Percentiles rank a stretch among this genome's conserved stretches.
phyloP scores from a whole-genome alignment of 352 stramenopile genomes.

The Phytopythium kandeliae region DNA sequence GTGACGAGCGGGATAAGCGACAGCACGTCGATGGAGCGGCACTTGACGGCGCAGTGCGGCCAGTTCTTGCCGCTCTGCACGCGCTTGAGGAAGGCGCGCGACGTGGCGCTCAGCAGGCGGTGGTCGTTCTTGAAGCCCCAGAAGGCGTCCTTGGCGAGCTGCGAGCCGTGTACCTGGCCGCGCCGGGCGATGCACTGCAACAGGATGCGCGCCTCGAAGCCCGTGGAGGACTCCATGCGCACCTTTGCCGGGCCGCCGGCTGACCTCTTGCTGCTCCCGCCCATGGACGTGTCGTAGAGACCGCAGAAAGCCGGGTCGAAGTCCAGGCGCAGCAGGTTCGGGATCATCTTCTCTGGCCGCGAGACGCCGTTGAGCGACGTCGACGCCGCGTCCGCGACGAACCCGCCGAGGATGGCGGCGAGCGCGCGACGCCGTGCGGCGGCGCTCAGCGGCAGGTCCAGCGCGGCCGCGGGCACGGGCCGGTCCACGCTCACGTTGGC shows the following conservation, averaged over 20 bases:
- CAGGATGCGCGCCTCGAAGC: conserved; percentile 72
- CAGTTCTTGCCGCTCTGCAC: conserved; percentile 66
- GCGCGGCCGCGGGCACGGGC: conserved; percentile 37
- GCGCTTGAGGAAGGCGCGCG: conserved; percentile 70
- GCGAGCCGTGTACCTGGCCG: conserved; percentile 62
- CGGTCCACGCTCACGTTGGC: conserved; percentile 16
- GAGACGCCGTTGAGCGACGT: conserved; percentile 77
- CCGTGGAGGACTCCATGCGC: conserved; percentile 70
- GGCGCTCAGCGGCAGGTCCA: conserved; percentile 62
- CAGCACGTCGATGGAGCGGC: conserved; percentile 73
- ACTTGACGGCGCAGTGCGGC: conserved; percentile 72
- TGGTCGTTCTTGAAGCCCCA: conserved; percentile 82
- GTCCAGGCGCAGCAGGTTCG: conserved; percentile 61
- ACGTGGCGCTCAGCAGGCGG: conserved; percentile 58
- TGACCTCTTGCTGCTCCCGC: conserved; percentile 23
- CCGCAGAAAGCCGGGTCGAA: conserved; percentile 79
- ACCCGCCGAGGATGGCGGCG: conserved; percentile 64
- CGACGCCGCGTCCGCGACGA: conserved; percentile 72
- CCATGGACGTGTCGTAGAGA: conserved; percentile 39
- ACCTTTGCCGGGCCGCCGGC: conserved; percentile 8
- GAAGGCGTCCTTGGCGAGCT: conserved; percentile 76
- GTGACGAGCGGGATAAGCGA: conserved; percentile 68
- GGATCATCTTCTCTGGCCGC: conserved; percentile 72
- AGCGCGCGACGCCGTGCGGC: conserved; percentile 52
- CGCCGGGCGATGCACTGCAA: conserved; percentile 64